A percentile compares a stretch with the other conserved stretches of the same genome.
These are phyloP conservation scores for Shiraia bambusicola DNA, from an alignment of 2,329 filamentous ascomycete species.

Conservation along the genomic window DNA sequence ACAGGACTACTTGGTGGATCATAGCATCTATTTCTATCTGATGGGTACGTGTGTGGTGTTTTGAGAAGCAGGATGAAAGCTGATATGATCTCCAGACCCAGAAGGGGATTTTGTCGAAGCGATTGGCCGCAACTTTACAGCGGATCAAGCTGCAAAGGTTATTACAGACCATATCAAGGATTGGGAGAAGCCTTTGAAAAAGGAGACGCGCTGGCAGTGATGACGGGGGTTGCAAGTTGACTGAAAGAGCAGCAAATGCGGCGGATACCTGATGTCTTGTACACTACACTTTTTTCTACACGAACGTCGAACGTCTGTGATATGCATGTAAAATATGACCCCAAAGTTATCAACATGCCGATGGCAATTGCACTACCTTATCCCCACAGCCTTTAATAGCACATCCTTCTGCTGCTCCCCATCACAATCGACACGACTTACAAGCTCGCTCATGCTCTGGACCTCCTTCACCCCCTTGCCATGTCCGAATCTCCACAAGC, in stretches of 20 bases:
- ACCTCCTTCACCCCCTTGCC: slow-evolving; percentile 46
- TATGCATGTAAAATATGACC: too few relatives aligned
- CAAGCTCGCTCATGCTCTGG: slow-evolving; percentile 49
- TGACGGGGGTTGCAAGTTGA: too few relatives aligned
- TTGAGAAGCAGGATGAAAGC: slow-evolving; percentile 3
- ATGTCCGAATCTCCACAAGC: slow-evolving; percentile 45
- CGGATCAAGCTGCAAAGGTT: slow-evolving; percentile 78
- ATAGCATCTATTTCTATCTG: slow-evolving; percentile 99
- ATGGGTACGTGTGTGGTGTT: slow-evolving; percentile 64
- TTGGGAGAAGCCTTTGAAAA: slow-evolving; percentile 64
- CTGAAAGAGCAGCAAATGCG: too few relatives aligned
- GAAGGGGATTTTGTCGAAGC: slow-evolving; percentile 98
- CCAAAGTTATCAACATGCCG: background rate
- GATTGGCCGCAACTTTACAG: slow-evolving; percentile 89
- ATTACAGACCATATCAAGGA: slow-evolving; percentile 85
- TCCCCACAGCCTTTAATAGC: slow-evolving; percentile 39
- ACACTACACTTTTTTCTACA: background rate
- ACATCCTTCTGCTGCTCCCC: slow-evolving; percentile 26
- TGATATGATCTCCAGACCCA: slow-evolving; percentile 64
- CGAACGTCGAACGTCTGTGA: too few relatives aligned
- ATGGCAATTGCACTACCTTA: slow-evolving; percentile 32
- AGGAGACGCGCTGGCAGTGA: slow-evolving; percentile 37
- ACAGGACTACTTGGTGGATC: slow-evolving; percentile 95
- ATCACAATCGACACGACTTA: slow-evolving; percentile 37
- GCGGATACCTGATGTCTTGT: background rate